Evolutionary conservation across 2,329 filamentous ascomycete genomes (phyloP), one percentile per base, ranked within the genome.

Genomic region (Pseudocercospora pini-densiflorae): DNA sequence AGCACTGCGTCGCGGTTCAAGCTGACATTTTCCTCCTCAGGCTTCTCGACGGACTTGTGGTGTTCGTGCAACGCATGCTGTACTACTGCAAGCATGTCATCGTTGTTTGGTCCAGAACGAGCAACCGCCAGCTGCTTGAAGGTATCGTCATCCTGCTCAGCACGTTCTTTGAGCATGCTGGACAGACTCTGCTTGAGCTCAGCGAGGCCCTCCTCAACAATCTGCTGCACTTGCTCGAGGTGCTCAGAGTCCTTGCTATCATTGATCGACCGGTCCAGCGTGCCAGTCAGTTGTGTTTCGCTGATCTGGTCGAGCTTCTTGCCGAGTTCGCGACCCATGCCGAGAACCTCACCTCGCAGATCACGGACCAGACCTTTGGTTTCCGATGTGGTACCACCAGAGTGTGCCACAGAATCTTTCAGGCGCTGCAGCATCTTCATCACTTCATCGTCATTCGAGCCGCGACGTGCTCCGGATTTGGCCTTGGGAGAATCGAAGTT

Each of bases 331-430:
- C 94, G 87, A 3, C 94, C 94, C 94, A 97, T 97, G 2, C 93
- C 94, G 4, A 97, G 85, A 8, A 98, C 93, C 77, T 98, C 94
- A 2, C 93, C 94, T 23, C 94, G 90, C 40, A 98, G 85, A 75
- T 97, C 94, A 24, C 93, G 90, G 8, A 97, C 92, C 8, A 97
- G 85, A 3, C 92, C 90, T 79, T 98, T 98, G 70, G 97, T 92
- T 77, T 97, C 93, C 63, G 93, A 93, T 1, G 93, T 97, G 60
- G 97, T 86, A 5, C 94, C 93, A 65, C 94, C 94, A 47, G 92
- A 89, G 78, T 97, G 92, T 0, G 92, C 86, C 64, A 97, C 91
- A 72, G 93, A 97, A 76, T 96, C 93, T 77, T 97, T 97, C 77
- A 98, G 91, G 65, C 90, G 90, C 69, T 90, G 89, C 65, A 98